Conservation (phyloP, 1,284 basidiomycete species). For the Austroboletus sp. region DNA sequence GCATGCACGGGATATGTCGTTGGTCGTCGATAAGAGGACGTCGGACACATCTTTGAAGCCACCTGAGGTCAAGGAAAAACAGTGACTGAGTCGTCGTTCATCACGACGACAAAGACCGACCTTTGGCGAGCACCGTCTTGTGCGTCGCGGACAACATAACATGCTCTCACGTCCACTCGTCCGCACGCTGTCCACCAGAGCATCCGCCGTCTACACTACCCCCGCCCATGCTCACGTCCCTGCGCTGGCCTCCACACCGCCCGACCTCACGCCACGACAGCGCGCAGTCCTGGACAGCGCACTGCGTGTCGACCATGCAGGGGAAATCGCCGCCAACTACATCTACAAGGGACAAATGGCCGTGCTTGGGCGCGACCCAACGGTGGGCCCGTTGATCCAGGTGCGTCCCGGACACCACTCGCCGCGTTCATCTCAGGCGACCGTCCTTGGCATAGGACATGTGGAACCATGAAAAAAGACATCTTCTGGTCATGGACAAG, state of each 20-base stretch:
- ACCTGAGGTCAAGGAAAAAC: slow-evolving; percentile 28
- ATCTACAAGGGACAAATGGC: slow-evolving; percentile 83
- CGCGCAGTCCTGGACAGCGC: slow-evolving; percentile 52
- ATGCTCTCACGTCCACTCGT: slow-evolving; percentile 10
- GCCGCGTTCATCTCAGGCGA: slow-evolving; percentile 3
- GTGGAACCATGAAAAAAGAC: slow-evolving; percentile 96
- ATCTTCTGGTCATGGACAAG: slow-evolving; percentile 79
- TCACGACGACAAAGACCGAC: slow-evolving; percentile 10
- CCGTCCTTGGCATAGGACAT: slow-evolving; percentile 57
- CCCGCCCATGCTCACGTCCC: slow-evolving; percentile 30
- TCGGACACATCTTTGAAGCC: slow-evolving; percentile 44
- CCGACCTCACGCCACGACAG: slow-evolving; percentile 43
- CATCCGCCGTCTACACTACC: slow-evolving; percentile 36
- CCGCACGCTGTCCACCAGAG: slow-evolving; percentile 21
- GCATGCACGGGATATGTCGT: slow-evolving; percentile 52
- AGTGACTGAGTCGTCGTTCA: neutral
- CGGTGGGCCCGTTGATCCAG: slow-evolving; percentile 67
- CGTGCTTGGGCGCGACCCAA: slow-evolving; percentile 58
- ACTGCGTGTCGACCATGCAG: slow-evolving; percentile 85
- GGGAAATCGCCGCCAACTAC: slow-evolving; percentile 88
- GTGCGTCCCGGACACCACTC: slow-evolving; percentile 36
- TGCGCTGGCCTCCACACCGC: slow-evolving; percentile 45
- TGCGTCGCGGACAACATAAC: slow-evolving; percentile 18
- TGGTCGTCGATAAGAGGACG: slow-evolving; percentile 42
- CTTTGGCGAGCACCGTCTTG: slow-evolving; percentile 25